These are phyloP conservation scores for Phlebopus sp. DNA, from an alignment of 1,284 basidiomycete genomes.

Conservation along the genomic window DNA sequence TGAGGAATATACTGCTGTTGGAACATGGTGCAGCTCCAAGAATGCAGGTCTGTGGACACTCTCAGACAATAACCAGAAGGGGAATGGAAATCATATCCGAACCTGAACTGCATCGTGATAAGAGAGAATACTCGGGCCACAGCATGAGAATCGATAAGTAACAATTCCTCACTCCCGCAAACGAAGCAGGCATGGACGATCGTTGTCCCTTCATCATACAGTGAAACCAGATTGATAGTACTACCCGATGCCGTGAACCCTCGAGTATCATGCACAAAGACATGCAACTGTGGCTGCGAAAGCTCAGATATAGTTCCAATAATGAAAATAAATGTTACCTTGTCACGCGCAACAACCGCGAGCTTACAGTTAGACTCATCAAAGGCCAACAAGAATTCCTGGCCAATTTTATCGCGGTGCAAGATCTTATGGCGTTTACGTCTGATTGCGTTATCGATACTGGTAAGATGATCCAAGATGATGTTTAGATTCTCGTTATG, in stretches of 20 bases:
- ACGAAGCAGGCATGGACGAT: constrained; percentile 41
- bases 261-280: constrained; percentile 42
- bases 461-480: constrained; percentile 35
- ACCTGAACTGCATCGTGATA: constrained; percentile 53
- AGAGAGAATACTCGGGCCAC: constrained; percentile 50
- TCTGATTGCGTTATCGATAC: constrained; percentile 34
- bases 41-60: constrained; percentile 42
- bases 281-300: constrained; percentile 37
- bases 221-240: constrained; percentile 39
- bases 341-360: constrained; percentile 39
- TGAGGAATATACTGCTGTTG: constrained; percentile 39
- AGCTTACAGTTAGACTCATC: constrained; percentile 50
- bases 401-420: constrained; percentile 44
- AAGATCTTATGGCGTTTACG: constrained; percentile 33
- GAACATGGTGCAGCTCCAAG: constrained; percentile 36
- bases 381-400: constrained; percentile 42
- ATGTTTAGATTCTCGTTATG: constrained; percentile 32
- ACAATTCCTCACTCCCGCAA: constrained; percentile 47
- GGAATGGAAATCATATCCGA: constrained; percentile 1
- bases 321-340: constrained; percentile 29
- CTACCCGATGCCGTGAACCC: constrained; percentile 40
- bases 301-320: neutral
- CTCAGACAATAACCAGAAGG: neutral
- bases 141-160: constrained; percentile 43
- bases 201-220: constrained; percentile 38